Percentiles rank a stretch among this genome's conserved stretches.
These are phyloP conservation scores for Brachypodium distachyon DNA, from an alignment of 202 grass and related monocot genomes.

Conservation along the genomic window DNA sequence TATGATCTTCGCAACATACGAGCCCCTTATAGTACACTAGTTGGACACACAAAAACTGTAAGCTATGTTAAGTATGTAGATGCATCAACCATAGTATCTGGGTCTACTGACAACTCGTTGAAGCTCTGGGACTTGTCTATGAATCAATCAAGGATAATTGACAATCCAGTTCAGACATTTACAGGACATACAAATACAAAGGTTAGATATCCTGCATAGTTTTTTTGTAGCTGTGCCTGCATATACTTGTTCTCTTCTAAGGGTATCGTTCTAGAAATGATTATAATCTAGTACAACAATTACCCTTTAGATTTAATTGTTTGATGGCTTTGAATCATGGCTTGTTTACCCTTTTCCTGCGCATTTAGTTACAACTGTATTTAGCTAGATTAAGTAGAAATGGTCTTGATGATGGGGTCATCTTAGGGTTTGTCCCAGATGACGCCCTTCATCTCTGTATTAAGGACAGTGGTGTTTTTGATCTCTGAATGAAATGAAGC, in stretches of 20 bases:
- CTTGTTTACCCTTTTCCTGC: not conserved
- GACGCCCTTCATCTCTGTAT: too few species aligned
- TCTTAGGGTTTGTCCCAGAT: too few species aligned
- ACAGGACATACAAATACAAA: slow-evolving; percentile 92
- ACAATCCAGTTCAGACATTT: slow-evolving; percentile 77
- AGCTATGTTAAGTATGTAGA: slow-evolving; percentile 96
- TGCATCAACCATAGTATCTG: slow-evolving; percentile 64
- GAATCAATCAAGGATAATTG: slow-evolving; percentile 40
- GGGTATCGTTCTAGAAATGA: slow-evolving; percentile 4
- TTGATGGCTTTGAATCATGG: not conserved
- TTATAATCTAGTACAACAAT: not conserved
- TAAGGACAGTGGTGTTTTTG: too few species aligned
- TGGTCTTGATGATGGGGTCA: too few species aligned
- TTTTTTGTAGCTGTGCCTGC: not conserved
- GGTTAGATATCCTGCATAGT: slow-evolving; percentile 34
- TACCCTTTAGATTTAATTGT: not conserved
- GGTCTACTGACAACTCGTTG: slow-evolving; percentile 80
- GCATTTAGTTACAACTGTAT: not conserved
- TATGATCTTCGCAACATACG: slow-evolving; percentile 93
- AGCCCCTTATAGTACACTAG: slow-evolving; percentile 55
- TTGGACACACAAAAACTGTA: slow-evolving; percentile 87
- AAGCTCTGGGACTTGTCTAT: slow-evolving; percentile 85
- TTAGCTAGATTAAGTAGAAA: too few species aligned
- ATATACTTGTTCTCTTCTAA: not conserved
- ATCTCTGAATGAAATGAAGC: too few species aligned